These are phyloP conservation scores for Phytophthora aleatoria DNA, from an alignment of 352 stramenopile genomes.

Conservation along the genomic window DNA sequence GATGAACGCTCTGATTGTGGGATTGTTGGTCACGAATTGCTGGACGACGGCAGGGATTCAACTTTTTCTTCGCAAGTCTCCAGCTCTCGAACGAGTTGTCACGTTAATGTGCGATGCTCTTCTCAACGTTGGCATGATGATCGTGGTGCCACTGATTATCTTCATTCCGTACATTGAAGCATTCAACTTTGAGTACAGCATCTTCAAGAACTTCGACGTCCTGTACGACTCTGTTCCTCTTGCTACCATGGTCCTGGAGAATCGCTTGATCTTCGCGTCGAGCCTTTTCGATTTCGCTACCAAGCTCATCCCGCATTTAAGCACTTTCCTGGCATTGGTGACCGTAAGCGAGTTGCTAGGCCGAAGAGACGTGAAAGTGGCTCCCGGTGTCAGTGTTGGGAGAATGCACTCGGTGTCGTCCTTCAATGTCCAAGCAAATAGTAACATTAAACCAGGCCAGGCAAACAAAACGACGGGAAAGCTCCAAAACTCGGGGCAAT, in stretches of 20 bases:
- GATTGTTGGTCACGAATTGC: slow-evolving; percentile 25
- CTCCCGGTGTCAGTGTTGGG: neutral
- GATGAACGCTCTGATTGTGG: slow-evolving; percentile 25
- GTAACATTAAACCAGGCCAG: neutral
- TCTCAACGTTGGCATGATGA: slow-evolving; percentile 23
- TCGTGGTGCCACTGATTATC: slow-evolving; percentile 17
- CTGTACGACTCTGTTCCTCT: slow-evolving; percentile 4
- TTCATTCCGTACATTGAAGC: slow-evolving; percentile 23
- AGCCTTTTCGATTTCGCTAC: slow-evolving; percentile 15
- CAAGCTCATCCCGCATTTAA: slow-evolving; percentile 23
- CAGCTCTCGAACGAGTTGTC: slow-evolving; percentile 12
- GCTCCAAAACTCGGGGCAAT: neutral
- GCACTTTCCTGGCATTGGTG: neutral
- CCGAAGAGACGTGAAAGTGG: slow-evolving; percentile 2
- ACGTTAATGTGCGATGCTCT: slow-evolving; percentile 21
- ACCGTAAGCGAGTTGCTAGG: slow-evolving; percentile 13
- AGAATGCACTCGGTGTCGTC: neutral
- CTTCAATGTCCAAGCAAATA: slow-evolving; percentile 5
- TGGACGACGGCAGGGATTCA: slow-evolving; percentile 30
- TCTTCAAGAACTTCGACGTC: slow-evolving; percentile 11
- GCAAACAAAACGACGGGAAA: neutral
- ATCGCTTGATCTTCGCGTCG: slow-evolving; percentile 19
- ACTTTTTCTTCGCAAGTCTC: slow-evolving; percentile 16
- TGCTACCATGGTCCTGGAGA: slow-evolving; percentile 6
- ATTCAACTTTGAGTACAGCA: slow-evolving; percentile 17